Percentiles rank a stretch among this genome's conserved stretches.
These are phyloP conservation scores for Lizanozyma gosingica DNA, from an alignment of 1,139 yeast species.

Conservation along the genomic window DNA sequence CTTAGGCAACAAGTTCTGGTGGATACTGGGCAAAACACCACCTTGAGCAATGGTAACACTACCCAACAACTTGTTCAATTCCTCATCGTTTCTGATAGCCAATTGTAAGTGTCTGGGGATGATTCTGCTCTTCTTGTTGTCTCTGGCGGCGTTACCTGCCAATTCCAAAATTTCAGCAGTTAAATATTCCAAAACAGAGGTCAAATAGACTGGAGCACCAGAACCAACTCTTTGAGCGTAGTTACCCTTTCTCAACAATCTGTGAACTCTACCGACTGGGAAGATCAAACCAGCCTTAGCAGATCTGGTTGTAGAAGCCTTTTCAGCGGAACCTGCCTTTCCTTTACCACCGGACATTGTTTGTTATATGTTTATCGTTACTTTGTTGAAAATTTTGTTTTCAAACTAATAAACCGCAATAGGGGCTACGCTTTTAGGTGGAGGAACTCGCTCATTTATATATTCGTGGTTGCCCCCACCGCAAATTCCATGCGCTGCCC, in stretches of 20 bases:
- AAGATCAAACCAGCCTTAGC: slow-evolving; percentile 97
- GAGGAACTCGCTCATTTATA: no score
- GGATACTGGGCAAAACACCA: slow-evolving; percentile 97
- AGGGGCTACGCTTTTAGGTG: no score
- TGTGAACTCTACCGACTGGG: slow-evolving; percentile 99
- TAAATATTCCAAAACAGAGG: slow-evolving; percentile 92
- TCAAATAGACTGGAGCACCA: slow-evolving; percentile 93
- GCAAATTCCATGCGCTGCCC: no score
- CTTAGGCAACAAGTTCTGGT: slow-evolving; percentile 92
- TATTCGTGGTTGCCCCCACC: no score
- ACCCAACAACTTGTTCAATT: slow-evolving; percentile 71
- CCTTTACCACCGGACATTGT: slow-evolving; percentile 98
- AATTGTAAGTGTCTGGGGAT: slow-evolving; percentile 97
- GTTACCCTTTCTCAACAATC: slow-evolving; percentile 95
- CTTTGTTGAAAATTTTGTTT: no score
- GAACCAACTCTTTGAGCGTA: slow-evolving; percentile 99
- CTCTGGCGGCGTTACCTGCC: slow-evolving; percentile 99
- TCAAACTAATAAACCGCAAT: no score
- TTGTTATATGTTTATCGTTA: background rate
- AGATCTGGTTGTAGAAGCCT: slow-evolving; percentile 95
- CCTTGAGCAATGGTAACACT: slow-evolving; percentile 83
- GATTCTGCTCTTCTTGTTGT: slow-evolving; percentile 95
- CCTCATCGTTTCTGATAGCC: slow-evolving; percentile 98
- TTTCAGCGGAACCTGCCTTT: slow-evolving; percentile 88
- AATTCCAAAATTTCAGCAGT: slow-evolving; percentile 96